Evolutionary conservation across 2,329 filamentous ascomycete species (phyloP).

Genomic region (Cyphellophora attinorum): DNA sequence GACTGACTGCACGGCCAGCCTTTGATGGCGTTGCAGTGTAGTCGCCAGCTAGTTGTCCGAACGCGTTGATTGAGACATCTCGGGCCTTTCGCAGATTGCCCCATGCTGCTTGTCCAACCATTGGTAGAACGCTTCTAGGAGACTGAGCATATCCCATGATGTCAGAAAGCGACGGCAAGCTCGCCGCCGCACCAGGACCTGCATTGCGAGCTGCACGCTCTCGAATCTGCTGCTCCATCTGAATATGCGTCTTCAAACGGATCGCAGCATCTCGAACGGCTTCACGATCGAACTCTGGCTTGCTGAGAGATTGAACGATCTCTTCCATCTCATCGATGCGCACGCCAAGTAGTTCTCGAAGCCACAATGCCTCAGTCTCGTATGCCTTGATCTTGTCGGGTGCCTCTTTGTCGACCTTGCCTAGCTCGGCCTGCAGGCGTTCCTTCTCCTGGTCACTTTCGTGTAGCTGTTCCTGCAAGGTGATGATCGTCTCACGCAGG

Average conservation of each 20-base stretch:
- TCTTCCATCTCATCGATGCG: conserved; percentile 87
- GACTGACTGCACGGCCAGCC: conserved; percentile 44
- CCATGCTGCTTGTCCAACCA: conserved; percentile 92
- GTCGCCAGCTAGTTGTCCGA: conserved; percentile 22
- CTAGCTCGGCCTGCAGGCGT: conserved; percentile 64
- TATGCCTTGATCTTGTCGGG: conserved; percentile 77
- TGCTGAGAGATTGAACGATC: conserved; percentile 70
- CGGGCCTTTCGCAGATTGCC: conserved; percentile 79
- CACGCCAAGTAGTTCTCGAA: conserved; percentile 85
- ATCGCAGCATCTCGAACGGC: conserved; percentile 84
- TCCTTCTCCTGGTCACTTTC: conserved; percentile 87
- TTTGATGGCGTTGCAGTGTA: conserved; percentile 26
- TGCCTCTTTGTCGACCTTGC: conserved; percentile 64
- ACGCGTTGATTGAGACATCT: conserved; percentile 39
- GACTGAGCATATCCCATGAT: conserved; percentile 67
- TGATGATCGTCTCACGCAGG: conserved; percentile 88
- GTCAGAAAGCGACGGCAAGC: conserved; percentile 66
- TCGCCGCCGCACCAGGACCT: conserved; percentile 53
- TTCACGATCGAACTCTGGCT: conserved; percentile 66
- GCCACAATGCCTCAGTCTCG: conserved; percentile 89
- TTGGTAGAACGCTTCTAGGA: conserved; percentile 60
- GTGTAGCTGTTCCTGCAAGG: conserved; percentile 92
- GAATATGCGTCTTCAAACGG: conserved; percentile 81
- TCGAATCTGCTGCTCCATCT: conserved; percentile 96
- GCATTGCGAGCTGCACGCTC: conserved; percentile 62